phyloP scores from a whole-genome alignment of 495 filamentous ascomycete genomes.

The Aspergillus baeticus region DNA sequence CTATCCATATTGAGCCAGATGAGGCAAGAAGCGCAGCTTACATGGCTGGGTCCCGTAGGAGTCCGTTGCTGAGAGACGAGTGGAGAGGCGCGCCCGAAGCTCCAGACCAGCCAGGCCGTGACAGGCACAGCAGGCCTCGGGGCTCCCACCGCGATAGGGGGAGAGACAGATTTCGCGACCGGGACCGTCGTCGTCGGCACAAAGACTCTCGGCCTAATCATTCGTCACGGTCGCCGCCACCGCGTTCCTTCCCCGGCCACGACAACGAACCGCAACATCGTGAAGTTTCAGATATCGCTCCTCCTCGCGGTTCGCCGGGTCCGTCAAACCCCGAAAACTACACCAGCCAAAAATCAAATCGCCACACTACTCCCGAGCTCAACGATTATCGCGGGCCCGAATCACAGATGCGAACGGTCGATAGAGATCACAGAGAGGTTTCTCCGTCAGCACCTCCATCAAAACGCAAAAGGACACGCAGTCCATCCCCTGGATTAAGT shows the following conservation, averaged over 20 bases:
- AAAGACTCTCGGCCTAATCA: conserved; percentile 33
- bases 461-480: conserved; percentile 48
- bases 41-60: conserved; percentile 60
- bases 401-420: conserved; percentile 12
- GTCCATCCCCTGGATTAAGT: conserved; percentile 38
- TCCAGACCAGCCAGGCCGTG: conserved; percentile 38
- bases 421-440: conserved; percentile 34
- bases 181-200: conserved; percentile 31
- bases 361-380: conserved; percentile 21
- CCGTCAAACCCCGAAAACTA: conserved; percentile 15
- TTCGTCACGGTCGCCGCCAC: conserved; percentile 36
- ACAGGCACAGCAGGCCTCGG: conserved; percentile 40
- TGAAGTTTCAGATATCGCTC: conserved; percentile 31
- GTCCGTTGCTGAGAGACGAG: conserved; percentile 58
- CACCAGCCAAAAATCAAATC: conserved; percentile 12
- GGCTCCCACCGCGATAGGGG: conserved; percentile 39
- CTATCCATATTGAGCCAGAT: conserved; percentile 33
- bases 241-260: conserved; percentile 30
- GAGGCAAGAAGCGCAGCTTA: conserved; percentile 37
- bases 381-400: conserved; percentile 14
- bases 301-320: conserved; percentile 34
- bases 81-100: conserved; percentile 48
- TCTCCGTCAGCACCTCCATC: conserved; percentile 33
- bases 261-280: conserved; percentile 31
- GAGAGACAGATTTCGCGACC: conserved; percentile 34